Evolutionary conservation across 176 grass and related monocot species (phyloP).

Genomic region (Oryza glaberrima): DNA sequence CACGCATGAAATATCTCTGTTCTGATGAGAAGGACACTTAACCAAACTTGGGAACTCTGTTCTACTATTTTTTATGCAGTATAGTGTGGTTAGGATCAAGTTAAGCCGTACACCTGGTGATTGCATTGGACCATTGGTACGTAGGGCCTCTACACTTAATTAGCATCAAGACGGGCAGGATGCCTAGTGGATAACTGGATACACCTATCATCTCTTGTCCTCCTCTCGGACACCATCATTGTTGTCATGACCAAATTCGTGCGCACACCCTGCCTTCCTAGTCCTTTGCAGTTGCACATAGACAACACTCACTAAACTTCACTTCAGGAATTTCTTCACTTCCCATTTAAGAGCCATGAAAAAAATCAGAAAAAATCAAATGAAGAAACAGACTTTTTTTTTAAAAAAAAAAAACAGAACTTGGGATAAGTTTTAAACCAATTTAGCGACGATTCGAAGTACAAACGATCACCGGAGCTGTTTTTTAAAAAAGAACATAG

Average conservation of each 20-base stretch:
- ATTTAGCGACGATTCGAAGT: background rate
- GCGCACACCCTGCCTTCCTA: background rate
- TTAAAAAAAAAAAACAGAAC: background rate
- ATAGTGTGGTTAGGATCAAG: background rate
- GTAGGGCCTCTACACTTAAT: constrained; percentile 4
- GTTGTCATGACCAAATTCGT: background rate
- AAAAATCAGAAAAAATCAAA: too few species aligned
- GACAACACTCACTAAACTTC: background rate
- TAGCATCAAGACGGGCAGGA: background rate
- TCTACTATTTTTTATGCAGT: background rate
- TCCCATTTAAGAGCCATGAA: too few species aligned
- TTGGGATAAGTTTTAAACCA: background rate
- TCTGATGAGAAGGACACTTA: background rate
- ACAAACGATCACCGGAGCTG: background rate
- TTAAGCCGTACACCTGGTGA: background rate
- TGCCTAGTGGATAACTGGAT: background rate
- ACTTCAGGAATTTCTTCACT: too few species aligned
- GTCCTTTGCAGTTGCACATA: background rate
- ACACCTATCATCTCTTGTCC: background rate
- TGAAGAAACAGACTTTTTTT: too few species aligned
- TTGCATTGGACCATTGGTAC: background rate
- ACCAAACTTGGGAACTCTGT: background rate
- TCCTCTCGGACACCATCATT: constrained; percentile 20
- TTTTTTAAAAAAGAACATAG: background rate
- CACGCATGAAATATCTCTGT: background rate